Percentiles rank a stretch among this genome's conserved stretches.
phyloP scores from a whole-genome alignment of 1,284 basidiomycete genomes.

The Gastroboletus turbinatus region DNA sequence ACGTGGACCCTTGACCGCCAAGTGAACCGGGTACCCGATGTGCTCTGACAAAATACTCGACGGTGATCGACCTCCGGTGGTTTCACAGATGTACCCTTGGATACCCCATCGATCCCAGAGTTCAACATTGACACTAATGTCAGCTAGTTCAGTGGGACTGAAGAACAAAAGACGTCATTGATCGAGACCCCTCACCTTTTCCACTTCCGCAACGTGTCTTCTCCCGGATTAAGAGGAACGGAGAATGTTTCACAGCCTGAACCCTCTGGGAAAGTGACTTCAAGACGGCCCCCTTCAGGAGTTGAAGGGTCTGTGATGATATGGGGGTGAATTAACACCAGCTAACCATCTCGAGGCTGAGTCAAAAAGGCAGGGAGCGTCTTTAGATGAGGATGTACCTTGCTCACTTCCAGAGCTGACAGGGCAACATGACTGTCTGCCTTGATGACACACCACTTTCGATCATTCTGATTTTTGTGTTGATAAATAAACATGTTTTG shows the following conservation, averaged over 20 bases:
- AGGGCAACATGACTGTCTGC: slow-evolving; percentile 50
- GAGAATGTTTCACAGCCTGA: slow-evolving; percentile 55
- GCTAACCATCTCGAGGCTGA: slow-evolving; percentile 38
- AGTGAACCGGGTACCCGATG: slow-evolving; percentile 56
- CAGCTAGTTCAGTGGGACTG: slow-evolving; percentile 7
- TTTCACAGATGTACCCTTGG: slow-evolving; percentile 64
- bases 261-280: slow-evolving; percentile 57
- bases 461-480: slow-evolving; percentile 51
- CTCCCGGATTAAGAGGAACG: slow-evolving; percentile 55
- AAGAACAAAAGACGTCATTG: not conserved
- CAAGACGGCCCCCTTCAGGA: slow-evolving; percentile 47
- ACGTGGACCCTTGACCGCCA: slow-evolving; percentile 64
- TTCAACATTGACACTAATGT: slow-evolving; percentile 50
- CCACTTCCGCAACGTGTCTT: slow-evolving; percentile 52
- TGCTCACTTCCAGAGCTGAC: slow-evolving; percentile 61
- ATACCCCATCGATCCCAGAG: slow-evolving; percentile 50
- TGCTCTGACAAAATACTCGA: slow-evolving; percentile 58
- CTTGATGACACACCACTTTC: slow-evolving; percentile 68
- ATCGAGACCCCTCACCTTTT: slow-evolving; percentile 43
- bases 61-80: slow-evolving; percentile 38
- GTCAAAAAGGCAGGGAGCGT: not conserved
- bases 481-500: not conserved
- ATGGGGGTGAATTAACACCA: slow-evolving; percentile 64
- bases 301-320: slow-evolving; percentile 48
- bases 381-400: slow-evolving; percentile 41